Base-by-base conservation (phyloP, 306 rosid genomes). In the Quercus rubra region DNA sequence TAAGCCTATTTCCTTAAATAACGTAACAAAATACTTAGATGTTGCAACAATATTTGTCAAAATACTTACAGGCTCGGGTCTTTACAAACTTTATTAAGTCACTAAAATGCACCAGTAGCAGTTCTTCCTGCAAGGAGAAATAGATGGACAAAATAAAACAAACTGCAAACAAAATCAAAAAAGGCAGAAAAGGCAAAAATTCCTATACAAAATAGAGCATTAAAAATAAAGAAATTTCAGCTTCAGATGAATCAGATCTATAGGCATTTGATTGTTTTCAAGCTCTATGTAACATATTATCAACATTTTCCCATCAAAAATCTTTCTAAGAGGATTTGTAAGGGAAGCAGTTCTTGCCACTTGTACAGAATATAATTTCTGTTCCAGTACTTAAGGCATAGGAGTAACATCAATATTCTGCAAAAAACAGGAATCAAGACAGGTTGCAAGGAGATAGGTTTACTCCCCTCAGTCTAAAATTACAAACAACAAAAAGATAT, bases 21-120 rank as follows among this genome's bases (percentile, higher is more conserved):
- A 74, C 13, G 25, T 6, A 11, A 61, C 58, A 76, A 13, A 35
- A 41, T 63, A 73, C 21, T 25, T 35, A 73, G 10, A 76, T 56
- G 78, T 80, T 59, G 17, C n/a, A 74, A 41, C 69, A 78, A 67
- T 27, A 9, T 68, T 58, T 55, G 35, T 41, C 23, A 13, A 58
- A 41, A 76, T 75, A 89, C 98, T 92, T 87, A 92, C 98, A 95
- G 52, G 97, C 93, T 84, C 85, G 96, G 73, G 97, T 83, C 89
- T 92, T 95, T 6, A 95, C 99, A 74, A 95, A 95, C 86, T 90
- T 95, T 87, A 95, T 92, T 75, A 95, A 73, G 85, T 82, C 84
- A 46, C 86, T 85, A 27, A 95, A 95, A 81, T 92, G 99, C 87
- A 91, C 97, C 61, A 88, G 92, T 74, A 95, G 92, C 78, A 95